A percentile compares a stretch with the other conserved stretches of the same genome.
phyloP scores from a whole-genome alignment of 1,284 basidiomycete species.

The Trichosporon sp. region DNA sequence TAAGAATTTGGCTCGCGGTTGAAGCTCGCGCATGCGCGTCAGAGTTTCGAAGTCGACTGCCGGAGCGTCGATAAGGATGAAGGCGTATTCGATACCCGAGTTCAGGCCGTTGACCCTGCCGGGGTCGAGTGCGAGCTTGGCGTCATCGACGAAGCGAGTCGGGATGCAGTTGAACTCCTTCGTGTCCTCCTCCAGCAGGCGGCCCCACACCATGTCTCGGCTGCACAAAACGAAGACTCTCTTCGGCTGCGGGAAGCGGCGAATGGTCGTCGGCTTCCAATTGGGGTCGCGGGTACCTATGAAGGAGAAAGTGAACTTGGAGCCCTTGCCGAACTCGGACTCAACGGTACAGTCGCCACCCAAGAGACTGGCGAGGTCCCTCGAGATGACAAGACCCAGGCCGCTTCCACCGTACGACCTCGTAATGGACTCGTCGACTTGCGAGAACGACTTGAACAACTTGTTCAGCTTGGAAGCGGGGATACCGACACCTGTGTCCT shows the following conservation, averaged over 20 bases:
- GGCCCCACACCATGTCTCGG: conserved; percentile 37
- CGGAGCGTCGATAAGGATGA: conserved; percentile 39
- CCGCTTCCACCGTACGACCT: conserved; percentile 50
- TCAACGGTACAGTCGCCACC: conserved; percentile 52
- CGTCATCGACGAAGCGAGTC: conserved; percentile 38
- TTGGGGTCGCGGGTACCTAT: conserved; percentile 34
- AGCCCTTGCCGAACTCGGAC: conserved; percentile 52
- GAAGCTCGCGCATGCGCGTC: conserved; percentile 34
- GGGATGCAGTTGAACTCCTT: conserved; percentile 39
- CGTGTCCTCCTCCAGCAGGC: conserved; percentile 43
- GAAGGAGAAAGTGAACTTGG: conserved; percentile 52
- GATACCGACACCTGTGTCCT: conserved; percentile 51
- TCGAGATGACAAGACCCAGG: conserved; percentile 54
- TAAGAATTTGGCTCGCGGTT: conserved; percentile 43
- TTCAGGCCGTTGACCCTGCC: conserved; percentile 38
- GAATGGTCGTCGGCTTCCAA: conserved; percentile 26
- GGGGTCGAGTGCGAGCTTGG: conserved; percentile 30
- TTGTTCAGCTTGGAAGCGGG: conserved; percentile 46
- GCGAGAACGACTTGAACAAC: conserved; percentile 53
- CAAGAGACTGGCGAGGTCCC: conserved; percentile 47
- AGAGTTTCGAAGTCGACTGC: conserved; percentile 30
- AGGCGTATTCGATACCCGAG: conserved; percentile 31
- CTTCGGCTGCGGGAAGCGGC: conserved; percentile 25
- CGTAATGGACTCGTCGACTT: conserved; percentile 53
- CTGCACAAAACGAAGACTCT: conserved; percentile 38